Conservation (phyloP, 192 early-diverging fungal species). For the Neocallimastix lanati region DNA sequence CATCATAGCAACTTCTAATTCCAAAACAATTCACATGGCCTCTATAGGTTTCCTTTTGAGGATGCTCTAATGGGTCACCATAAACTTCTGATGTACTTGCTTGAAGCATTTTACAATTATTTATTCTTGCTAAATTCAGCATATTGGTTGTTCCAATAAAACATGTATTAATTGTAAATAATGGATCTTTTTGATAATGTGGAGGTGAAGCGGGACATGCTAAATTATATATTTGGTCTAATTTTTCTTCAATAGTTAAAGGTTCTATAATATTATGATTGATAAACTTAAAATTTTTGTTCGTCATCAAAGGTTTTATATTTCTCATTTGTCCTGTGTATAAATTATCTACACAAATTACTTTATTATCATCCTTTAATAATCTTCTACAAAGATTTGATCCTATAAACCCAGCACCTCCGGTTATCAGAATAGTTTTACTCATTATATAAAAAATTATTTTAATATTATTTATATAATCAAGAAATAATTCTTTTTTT, state of each 20-base stretch:
- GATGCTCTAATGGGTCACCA: constrained; percentile 70
- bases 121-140: constrained; percentile 62
- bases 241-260: constrained; percentile 63
- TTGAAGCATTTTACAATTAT: constrained; percentile 56
- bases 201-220: constrained; percentile 74
- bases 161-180: constrained; percentile 68
- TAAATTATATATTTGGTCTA: constrained; percentile 71
- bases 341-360: constrained; percentile 66
- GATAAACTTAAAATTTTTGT: constrained; percentile 63
- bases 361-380: constrained; percentile 66
- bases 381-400: constrained; percentile 62
- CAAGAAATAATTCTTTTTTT: no score
- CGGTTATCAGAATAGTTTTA: constrained; percentile 71
- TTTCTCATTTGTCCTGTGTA: constrained; percentile 60
- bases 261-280: constrained; percentile 66
- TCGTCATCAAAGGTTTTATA: constrained; percentile 65
- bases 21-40: no score
- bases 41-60: constrained; percentile 68
- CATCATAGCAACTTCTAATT: constrained; percentile 78
- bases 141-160: constrained; percentile 77
- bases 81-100: constrained; percentile 78
- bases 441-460: no score
- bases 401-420: constrained; percentile 76
- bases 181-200: constrained; percentile 73
- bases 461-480: no score